Evolutionary conservation across 768 basidiomycete species (phyloP), one percentile per base, ranked within the genome.

Genomic region (Rhodocollybia butyracea): DNA sequence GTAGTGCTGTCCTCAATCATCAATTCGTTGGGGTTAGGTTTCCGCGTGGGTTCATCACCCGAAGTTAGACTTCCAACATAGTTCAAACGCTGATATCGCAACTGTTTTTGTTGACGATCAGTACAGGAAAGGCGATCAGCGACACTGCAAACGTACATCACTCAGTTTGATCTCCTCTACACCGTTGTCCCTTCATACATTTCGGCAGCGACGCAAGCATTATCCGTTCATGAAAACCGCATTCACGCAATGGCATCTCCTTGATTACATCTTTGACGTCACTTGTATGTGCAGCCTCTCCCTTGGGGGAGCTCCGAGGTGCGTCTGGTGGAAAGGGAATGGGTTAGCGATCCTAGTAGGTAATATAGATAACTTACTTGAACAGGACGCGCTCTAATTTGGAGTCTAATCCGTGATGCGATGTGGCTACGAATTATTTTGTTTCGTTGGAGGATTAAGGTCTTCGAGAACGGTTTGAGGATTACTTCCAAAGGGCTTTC

Each of bases 141-240:
- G 27, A 31, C 15, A 29, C 57, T n/a, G n/a, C n/a, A n/a, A 19
- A 71, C 80, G 57, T 51, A 94, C 89, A 59, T 91, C 88, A 26
- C 80, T 79, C 90, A 90, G 94, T 61, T 83, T 83, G 46, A 98
- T 86, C 71, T 94, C 92, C 51, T 92, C 87, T 0, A 98, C 80
- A 26, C 94, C 94, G n/a, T 58, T 89, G 86, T 41, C 89, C 77
- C 66, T 86, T 85, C 41, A 91, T 79, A 64, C 91, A 93, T 62
- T 89, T 88, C 24, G 95, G 72, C 34, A 96, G 67, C 1, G 94
- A 84, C 15, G 88, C 88, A 17, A 98, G 77, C 86, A 97, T 87
- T 45, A 95, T 78, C 38, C 88, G 83, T 66, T 97, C 94, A 64
- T 96, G 92, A 59, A 93, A 78, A 70, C 89, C 89, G 61, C 92